Base-by-base conservation (phyloP, 306 rosid genomes). In the Glycyrrhiza uralensis region DNA sequence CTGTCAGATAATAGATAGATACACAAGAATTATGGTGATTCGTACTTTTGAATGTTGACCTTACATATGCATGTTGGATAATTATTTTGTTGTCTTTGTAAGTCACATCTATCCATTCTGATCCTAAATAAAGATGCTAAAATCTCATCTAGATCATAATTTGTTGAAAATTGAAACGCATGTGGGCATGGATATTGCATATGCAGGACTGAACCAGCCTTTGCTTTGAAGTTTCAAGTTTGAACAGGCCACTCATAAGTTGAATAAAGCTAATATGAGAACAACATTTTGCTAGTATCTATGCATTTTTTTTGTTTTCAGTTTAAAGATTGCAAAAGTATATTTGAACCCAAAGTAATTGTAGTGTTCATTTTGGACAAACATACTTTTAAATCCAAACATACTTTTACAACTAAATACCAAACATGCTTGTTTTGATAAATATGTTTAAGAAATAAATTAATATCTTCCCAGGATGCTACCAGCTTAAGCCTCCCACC, bases 91-190 rank as follows among this genome's bases (percentile, higher is more conserved):
- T 77, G 76, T 63, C 39, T 24, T 74, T 76, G 41, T 39, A 70
- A n/a, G 15, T 20, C 46, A 18, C 59, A 29, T 65, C 35, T 63
- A 66, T 85, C 78, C 69, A 75, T 39, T 68, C 33, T 64, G 59
- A 54, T 49, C 62, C 33, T 19, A 18, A 7, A 2, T 24, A 30
- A 45, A 72, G 60, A 71, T 33, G 67, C 42, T 22, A 24, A 52
- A 13, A 76, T 33, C 62, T 52, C 17, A 20, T 29, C 29, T n/a
- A 24, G 9, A 28, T 10, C 29, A 52, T 20, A 36, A 41, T 14
- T 63, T 45, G 39, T 17, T n/a, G 13, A 29, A 41, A 11, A 17
- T 14, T 15, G 14, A 18, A 50, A 8, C 29, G 46, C 70, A 35
- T 74, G 79, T 69, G 76, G 76, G 17, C 42, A 24, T 28, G 52